Evolutionary conservation across 192 early-diverging fungal genomes (phyloP).

Genomic region (Coemansia sp.): DNA sequence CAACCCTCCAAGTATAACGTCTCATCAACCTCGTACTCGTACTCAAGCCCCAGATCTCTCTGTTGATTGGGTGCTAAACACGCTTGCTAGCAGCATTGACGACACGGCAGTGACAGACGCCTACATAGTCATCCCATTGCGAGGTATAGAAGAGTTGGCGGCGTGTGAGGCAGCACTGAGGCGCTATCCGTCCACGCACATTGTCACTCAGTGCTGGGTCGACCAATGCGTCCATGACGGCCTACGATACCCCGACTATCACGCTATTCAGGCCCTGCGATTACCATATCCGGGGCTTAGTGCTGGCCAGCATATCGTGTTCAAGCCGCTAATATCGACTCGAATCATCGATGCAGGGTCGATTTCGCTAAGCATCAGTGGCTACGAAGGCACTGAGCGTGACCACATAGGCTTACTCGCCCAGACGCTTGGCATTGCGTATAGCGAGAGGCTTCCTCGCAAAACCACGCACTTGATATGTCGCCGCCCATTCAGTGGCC

Average conservation of each 20-base stretch:
- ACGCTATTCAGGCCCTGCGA: slow-evolving; percentile 8
- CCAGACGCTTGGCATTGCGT: slow-evolving; percentile 42
- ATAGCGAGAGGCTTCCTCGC: slow-evolving; percentile 57
- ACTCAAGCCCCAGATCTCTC: not conserved
- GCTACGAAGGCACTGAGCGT: slow-evolving; percentile 59
- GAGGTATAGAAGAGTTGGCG: slow-evolving; percentile 12
- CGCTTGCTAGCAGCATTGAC: not conserved
- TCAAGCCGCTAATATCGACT: slow-evolving; percentile 24
- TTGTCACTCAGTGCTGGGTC: slow-evolving; percentile 64
- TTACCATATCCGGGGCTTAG: slow-evolving; percentile 16
- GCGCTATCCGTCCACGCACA: slow-evolving; percentile 7
- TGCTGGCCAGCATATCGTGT: slow-evolving; percentile 43
- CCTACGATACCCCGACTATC: slow-evolving; percentile 34
- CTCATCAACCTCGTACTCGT: not conserved
- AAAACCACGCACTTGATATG: slow-evolving; percentile 72
- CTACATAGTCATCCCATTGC: slow-evolving; percentile 34
- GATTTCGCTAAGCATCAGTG: slow-evolving; percentile 54
- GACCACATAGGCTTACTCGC: slow-evolving; percentile 56
- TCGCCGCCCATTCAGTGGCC: slow-evolving; percentile 58
- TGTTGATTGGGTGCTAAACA: not conserved
- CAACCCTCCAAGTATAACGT: not conserved
- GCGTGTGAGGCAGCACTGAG: slow-evolving; percentile 14
- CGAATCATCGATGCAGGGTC: not conserved
- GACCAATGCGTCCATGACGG: slow-evolving; percentile 56
- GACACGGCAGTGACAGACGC: not conserved